phyloP scores from a whole-genome alignment of 2,329 filamentous ascomycete genomes.

The Fusarium staphyleae region DNA sequence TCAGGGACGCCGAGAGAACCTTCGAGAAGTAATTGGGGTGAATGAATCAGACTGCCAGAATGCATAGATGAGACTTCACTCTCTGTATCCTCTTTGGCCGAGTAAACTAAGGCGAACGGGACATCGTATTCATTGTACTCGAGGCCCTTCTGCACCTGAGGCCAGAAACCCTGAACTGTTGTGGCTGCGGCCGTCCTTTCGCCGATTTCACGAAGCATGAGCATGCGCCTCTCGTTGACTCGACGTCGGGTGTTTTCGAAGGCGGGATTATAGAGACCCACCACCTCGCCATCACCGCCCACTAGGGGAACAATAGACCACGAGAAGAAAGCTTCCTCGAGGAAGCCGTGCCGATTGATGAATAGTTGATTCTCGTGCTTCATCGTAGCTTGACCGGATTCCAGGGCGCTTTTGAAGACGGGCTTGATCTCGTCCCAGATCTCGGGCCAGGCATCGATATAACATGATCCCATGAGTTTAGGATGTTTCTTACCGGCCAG shows the following conservation, averaged over 20 bases:
- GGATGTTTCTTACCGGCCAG: constrained; percentile 82
- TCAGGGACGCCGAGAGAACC: constrained; percentile 72
- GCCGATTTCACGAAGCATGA: constrained; percentile 78
- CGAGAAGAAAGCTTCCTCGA: constrained; percentile 84
- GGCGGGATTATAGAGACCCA: constrained; percentile 79
- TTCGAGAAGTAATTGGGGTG: constrained; percentile 73
- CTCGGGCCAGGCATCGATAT: constrained; percentile 73
- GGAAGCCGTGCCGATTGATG: constrained; percentile 70
- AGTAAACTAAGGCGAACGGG: constrained; percentile 80
- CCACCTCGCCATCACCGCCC: constrained; percentile 74
- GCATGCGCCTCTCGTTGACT: constrained; percentile 80
- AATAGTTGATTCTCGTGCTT: constrained; percentile 84
- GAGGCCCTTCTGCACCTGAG: constrained; percentile 70
- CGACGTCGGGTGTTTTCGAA: constrained; percentile 83
- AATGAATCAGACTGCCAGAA: constrained; percentile 68
- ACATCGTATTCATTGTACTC: constrained; percentile 78
- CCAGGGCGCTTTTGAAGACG: constrained; percentile 70
- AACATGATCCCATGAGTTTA: constrained; percentile 74
- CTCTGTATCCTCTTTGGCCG: constrained; percentile 73
- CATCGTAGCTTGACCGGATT: constrained; percentile 80
- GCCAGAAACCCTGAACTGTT: constrained; percentile 77
- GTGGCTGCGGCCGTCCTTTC: constrained; percentile 77
- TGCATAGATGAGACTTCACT: constrained; percentile 76
- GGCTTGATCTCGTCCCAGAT: constrained; percentile 76
- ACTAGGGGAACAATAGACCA: constrained; percentile 84